Percentiles rank a stretch among this genome's conserved stretches.
These are phyloP conservation scores for Buxus sempervirens DNA, from an alignment of 164 flowering plant species.

Conservation along the genomic window DNA sequence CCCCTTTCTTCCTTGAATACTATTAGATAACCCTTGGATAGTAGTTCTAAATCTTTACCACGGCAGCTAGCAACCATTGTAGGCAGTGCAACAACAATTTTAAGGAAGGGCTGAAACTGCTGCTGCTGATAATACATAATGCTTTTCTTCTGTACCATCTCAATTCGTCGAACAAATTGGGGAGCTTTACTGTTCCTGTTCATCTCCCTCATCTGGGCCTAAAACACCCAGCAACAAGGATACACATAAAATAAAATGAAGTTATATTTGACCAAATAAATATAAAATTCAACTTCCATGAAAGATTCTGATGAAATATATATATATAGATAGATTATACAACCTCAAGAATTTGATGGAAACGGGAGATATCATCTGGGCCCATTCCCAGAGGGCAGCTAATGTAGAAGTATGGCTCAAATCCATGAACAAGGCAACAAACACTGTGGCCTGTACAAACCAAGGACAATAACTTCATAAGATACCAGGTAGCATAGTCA, in stretches of 20 bases:
- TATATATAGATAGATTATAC: too few relatives aligned
- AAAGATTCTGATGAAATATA: too few relatives aligned
- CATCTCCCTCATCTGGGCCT: slow-evolving; percentile 82
- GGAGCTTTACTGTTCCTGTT: slow-evolving; percentile 63
- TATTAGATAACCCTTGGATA: not conserved
- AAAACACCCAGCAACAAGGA: slow-evolving; percentile 8
- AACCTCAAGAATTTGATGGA: slow-evolving; percentile 87
- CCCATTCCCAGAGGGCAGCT: slow-evolving; percentile 92
- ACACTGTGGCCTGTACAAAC: slow-evolving; percentile 75
- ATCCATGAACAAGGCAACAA: slow-evolving; percentile 94
- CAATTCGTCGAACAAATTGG: slow-evolving; percentile 55
- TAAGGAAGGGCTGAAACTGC: slow-evolving; percentile 76
- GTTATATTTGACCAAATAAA: too few relatives aligned
- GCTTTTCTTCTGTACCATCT: slow-evolving; percentile 81
- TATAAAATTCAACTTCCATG: too few relatives aligned
- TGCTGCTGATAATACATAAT: slow-evolving; percentile 93
- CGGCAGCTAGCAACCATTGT: slow-evolving; percentile 94
- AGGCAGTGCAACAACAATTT: slow-evolving; percentile 90
- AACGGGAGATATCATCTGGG: slow-evolving; percentile 81
- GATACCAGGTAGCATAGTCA: not conserved
- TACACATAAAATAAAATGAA: slow-evolving; percentile 3
- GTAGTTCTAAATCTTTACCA: slow-evolving; percentile 36
- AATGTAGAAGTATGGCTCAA: slow-evolving; percentile 91
- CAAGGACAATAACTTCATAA: not conserved
- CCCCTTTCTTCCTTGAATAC: too few relatives aligned